Percentiles rank a stretch among this genome's conserved stretches.
phyloP scores from a whole-genome alignment of 352 stramenopile species.

The Phytophthora pluvialis region DNA sequence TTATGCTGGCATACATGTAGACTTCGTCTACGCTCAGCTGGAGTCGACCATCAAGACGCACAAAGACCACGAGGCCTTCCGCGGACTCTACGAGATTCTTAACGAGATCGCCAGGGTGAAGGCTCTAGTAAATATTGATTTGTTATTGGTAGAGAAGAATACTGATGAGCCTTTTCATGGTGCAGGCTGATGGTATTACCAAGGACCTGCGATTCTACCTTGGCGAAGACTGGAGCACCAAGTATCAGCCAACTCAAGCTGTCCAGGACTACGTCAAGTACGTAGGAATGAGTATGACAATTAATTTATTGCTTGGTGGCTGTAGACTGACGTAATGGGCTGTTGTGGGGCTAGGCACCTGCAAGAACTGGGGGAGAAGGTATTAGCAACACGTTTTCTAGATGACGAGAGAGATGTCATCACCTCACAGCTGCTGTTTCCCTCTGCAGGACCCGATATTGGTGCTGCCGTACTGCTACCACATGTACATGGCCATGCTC shows the following conservation, averaged over 20 bases:
- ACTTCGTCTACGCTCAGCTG: constrained; percentile 73
- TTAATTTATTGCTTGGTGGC: not conserved
- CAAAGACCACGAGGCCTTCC: constrained; percentile 55
- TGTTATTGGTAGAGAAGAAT: constrained; percentile 8
- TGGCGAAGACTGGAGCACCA: constrained; percentile 61
- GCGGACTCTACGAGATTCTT: constrained; percentile 48
- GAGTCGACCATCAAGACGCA: constrained; percentile 53
- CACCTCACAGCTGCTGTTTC: constrained; percentile 2
- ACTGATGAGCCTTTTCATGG: not conserved
- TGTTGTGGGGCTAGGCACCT: constrained; percentile 41
- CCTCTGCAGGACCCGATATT: constrained; percentile 55
- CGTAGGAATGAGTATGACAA: not conserved
- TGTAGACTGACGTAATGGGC: not conserved
- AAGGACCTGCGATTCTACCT: constrained; percentile 73
- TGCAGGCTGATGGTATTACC: constrained; percentile 60
- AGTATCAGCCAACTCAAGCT: constrained; percentile 56
- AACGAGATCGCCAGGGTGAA: constrained; percentile 52
- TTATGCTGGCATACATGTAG: constrained; percentile 24
- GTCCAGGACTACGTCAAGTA: constrained; percentile 65
- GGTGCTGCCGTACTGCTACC: constrained; percentile 69
- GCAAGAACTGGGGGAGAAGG: constrained; percentile 62
- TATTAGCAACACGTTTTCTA: constrained; percentile 1
- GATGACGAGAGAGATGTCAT: not conserved
- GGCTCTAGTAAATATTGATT: not conserved
- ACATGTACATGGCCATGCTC: constrained; percentile 81